Evolutionary conservation across 2,329 filamentous ascomycete genomes (phyloP), one percentile per base, ranked within the genome.

Genomic region (Daldinia sp.): DNA sequence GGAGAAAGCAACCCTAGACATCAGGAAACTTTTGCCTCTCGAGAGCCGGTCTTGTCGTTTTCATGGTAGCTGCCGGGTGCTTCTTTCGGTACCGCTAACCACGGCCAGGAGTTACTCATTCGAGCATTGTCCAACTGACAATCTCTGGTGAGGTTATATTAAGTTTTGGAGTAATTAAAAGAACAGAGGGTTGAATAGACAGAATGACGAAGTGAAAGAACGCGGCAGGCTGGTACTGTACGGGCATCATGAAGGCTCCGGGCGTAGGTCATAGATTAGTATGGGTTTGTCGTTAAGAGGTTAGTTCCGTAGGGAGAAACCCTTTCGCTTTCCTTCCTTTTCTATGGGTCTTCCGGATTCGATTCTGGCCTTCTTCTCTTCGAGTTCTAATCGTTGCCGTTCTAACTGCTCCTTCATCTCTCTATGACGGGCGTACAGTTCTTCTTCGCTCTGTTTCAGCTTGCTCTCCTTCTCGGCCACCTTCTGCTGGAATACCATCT

Each of bases 401-500:
- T 99, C 96, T 77, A 99, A 89, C 83, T 98, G 95, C 80, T 99
- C 96, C 88, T 98, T 99, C 96, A 99, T 99, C 87, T 99, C 96
- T 80, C 95, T 91, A 86, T 99, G 96, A 77, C 96, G 92, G 74
- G 96, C 94, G 79, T 98, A 98, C 66, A 99, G 86, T 87, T 99
- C 96, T 82, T 99, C 96, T 83, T 99, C 96, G 87, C 94, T 97
- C 86, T 98, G 96, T 86, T 97, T 97, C 81, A 99, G 87, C 86
- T 99, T 99, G 89, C 93, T 97, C 85, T 99, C 96, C 88, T 99
- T 99, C 84, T 99, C 96, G 74, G 93, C 90, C 35, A 99, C 96
- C 92, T 99, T 99, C 82, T 99, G 96, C 83, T 98, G 96, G 93
- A 99, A 99, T 75, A 99, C 96, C 93, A 98, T 97, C 93, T 99